phyloP scores from a whole-genome alignment of 345 rosid species.

The Eucalyptus curtisii region DNA sequence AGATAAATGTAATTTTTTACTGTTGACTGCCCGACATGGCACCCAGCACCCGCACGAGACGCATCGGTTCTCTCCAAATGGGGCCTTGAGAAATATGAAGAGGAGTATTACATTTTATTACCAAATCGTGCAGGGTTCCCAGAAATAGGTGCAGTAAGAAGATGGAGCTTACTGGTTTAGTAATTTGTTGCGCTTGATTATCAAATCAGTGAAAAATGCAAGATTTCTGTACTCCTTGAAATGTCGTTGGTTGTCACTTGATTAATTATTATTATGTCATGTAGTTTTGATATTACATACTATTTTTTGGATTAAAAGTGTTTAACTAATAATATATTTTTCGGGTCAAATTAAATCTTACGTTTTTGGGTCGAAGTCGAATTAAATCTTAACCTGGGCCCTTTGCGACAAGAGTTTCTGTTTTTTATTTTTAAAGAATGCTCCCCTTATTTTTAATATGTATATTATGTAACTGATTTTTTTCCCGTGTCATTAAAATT shows the following conservation, averaged over 20 bases:
- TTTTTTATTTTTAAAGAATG: fast-evolving
- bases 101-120: background rate
- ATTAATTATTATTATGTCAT: background rate
- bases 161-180: too few species aligned
- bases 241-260: too few species aligned
- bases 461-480: background rate
- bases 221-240: background rate
- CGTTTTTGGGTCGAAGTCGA: too few species aligned
- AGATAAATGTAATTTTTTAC: background rate
- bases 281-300: fast-evolving
- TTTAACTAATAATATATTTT: background rate
- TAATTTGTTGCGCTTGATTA: background rate
- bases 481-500: background rate
- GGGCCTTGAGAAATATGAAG: background rate
- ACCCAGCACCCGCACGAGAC: background rate
- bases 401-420: background rate
- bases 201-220: background rate
- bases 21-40: background rate
- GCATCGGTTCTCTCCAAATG: background rate
- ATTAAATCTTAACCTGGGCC: background rate
- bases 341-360: too few species aligned
- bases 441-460: background rate
- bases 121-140: background rate
- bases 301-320: background rate
- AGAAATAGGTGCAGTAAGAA: background rate